These are phyloP conservation scores for Chrysanthemum seticuspe DNA, from an alignment of 129 eudicot genomes.

Conservation along the genomic window DNA sequence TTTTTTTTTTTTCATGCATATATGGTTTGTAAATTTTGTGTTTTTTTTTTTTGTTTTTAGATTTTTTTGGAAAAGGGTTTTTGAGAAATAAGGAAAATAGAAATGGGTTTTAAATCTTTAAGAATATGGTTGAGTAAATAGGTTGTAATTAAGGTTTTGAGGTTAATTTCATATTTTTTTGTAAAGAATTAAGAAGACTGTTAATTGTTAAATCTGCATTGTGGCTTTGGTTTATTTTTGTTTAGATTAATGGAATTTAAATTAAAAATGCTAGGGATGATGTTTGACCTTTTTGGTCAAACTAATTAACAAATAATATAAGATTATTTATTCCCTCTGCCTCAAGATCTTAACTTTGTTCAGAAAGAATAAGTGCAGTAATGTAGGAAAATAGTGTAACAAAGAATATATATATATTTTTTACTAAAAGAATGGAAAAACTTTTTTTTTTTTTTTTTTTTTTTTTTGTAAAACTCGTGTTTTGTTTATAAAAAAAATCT, in stretches of 20 bases:
- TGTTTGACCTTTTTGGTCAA: constrained; percentile 27
- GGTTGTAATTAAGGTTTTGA: too few species aligned
- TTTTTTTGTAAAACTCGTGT: too few species aligned
- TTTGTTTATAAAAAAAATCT: neutral
- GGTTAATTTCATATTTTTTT: neutral
- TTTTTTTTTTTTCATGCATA: constrained; percentile 13
- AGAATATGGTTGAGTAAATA: constrained; percentile 1
- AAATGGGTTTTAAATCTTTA: constrained; percentile 17
- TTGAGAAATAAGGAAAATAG: neutral
- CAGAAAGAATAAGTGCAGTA: neutral
- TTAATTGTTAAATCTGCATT: constrained; percentile 8
- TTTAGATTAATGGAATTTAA: too few species aligned
- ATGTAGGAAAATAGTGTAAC: neutral
- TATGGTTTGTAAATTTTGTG: constrained; percentile 4
- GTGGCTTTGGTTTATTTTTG: neutral
- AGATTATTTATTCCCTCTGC: constrained; percentile 12
- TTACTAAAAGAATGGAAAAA: neutral
- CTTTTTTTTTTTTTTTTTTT: neutral
- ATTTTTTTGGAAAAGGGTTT: constrained; percentile 1
- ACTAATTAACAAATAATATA: constrained; percentile 6
- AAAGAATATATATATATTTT: neutral
- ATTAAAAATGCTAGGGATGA: neutral
- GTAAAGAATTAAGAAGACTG: neutral
- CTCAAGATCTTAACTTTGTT: constrained; percentile 19
- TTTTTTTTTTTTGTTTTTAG: constrained; percentile 2